A percentile compares a stretch with the other conserved stretches of the same genome.
Conservation (phyloP, 2,329 filamentous ascomycete species). For the Gaeumannomyces sp. region DNA sequence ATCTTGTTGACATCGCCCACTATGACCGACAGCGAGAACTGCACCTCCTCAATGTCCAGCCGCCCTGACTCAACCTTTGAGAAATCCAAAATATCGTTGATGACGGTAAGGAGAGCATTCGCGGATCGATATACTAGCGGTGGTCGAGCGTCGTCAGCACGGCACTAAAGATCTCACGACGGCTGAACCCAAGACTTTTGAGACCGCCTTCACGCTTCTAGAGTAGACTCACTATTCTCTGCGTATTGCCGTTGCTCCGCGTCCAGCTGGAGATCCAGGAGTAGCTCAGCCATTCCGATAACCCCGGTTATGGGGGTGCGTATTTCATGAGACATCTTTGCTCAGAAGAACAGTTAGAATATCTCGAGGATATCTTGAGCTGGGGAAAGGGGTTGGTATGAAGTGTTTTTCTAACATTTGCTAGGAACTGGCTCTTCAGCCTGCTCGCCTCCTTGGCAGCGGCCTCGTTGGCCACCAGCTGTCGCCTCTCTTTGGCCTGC, state of each 20-base stretch:
- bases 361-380: not conserved
- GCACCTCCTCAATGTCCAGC: slow-evolving; percentile 72
- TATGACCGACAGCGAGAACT: slow-evolving; percentile 68
- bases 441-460: slow-evolving; percentile 75
- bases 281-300: slow-evolving; percentile 71
- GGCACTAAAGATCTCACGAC: not conserved
- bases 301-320: slow-evolving; percentile 74
- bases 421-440: slow-evolving; percentile 73
- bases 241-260: slow-evolving; percentile 69
- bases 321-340: slow-evolving; percentile 71
- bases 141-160: not conserved
- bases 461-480: slow-evolving; percentile 66
- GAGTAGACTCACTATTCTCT: slow-evolving; percentile 48
- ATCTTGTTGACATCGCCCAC: slow-evolving; percentile 79
- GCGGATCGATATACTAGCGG: slow-evolving; percentile 59
- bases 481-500: slow-evolving; percentile 63
- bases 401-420: slow-evolving; percentile 43
- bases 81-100: slow-evolving; percentile 88
- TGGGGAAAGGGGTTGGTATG: too few species aligned
- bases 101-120: slow-evolving; percentile 76
- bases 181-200: not conserved
- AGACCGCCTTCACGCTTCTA: not conserved
- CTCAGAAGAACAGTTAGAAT: not conserved
- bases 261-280: slow-evolving; percentile 61
- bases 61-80: slow-evolving; percentile 78